Evolutionary conservation across 768 basidiomycete genomes (phyloP).

Genomic region (Imleria badia): DNA sequence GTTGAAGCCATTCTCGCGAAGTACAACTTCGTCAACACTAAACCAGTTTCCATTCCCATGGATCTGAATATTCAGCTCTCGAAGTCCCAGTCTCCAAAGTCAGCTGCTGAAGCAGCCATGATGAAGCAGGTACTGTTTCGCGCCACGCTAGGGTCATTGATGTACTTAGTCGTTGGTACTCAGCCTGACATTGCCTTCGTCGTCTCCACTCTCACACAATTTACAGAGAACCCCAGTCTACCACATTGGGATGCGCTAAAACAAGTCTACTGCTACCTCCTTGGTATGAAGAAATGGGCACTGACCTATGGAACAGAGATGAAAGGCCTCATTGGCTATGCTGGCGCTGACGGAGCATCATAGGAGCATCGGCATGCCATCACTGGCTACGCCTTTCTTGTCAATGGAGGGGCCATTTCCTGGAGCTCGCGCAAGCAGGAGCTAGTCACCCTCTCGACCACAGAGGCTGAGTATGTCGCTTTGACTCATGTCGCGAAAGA

Average conservation of each 20-base stretch:
- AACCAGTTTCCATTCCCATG: background rate
- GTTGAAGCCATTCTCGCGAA: background rate
- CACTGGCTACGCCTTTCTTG: too few relatives aligned
- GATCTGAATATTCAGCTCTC: background rate
- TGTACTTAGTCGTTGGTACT: background rate
- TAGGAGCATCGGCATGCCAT: too few relatives aligned
- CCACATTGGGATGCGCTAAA: background rate
- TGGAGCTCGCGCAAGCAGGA: too few relatives aligned
- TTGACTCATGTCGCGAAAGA: too few relatives aligned
- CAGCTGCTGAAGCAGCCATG: background rate
- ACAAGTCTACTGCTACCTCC: background rate
- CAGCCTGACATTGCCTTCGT: background rate
- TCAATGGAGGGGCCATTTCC: too few relatives aligned
- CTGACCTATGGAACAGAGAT: slow-evolving; percentile 3
- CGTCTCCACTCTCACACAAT: background rate
- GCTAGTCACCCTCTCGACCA: too few relatives aligned
- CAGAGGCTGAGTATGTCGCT: too few relatives aligned
- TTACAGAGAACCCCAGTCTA: background rate
- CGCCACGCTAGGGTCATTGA: background rate
- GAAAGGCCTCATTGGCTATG: too few relatives aligned
- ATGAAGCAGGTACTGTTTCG: background rate
- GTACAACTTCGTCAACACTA: background rate
- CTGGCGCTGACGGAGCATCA: too few relatives aligned
- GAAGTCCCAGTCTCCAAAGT: background rate
- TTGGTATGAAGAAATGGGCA: background rate